A percentile compares a stretch with the other conserved stretches of the same genome.
These are phyloP conservation scores for Fusarium pseudocircinatum DNA, from an alignment of 2,329 filamentous ascomycete species.

Conservation along the genomic window DNA sequence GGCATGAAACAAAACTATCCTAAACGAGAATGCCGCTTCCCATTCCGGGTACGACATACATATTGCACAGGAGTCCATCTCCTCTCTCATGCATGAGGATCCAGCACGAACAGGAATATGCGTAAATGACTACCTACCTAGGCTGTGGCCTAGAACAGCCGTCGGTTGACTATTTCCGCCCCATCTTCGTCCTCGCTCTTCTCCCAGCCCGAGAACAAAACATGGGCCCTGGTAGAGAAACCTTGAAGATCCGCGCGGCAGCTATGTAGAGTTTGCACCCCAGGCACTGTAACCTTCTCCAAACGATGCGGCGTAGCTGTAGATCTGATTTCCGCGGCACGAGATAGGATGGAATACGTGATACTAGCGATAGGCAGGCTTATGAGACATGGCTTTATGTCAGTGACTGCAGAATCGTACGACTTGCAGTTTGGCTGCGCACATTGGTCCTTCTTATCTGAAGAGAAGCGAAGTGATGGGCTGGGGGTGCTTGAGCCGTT, in stretches of 20 bases:
- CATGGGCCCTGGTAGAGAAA: conserved; percentile 14
- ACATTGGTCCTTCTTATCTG: conserved; percentile 13
- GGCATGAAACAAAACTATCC: conserved; percentile 27
- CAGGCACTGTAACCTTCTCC: conserved; percentile 11
- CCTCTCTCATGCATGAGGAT: conserved; percentile 4
- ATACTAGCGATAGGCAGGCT: not conserved
- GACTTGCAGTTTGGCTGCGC: conserved; percentile 10
- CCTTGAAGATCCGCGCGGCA: conserved; percentile 24
- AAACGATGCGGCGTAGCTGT: conserved; percentile 17
- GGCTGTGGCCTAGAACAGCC: not conserved
- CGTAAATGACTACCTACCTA: not conserved
- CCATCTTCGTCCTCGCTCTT: not conserved
- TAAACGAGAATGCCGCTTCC: conserved; percentile 8
- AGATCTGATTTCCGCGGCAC: conserved; percentile 11
- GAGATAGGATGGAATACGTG: conserved; percentile 7
- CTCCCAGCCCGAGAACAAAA: conserved; percentile 1
- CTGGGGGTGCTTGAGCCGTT: conserved; percentile 4
- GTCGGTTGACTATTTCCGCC: conserved; percentile 10
- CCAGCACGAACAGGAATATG: not conserved
- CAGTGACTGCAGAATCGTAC: conserved; percentile 34
- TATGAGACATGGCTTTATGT: conserved; percentile 31
- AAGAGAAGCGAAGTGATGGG: conserved; percentile 1
- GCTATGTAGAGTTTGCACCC: conserved; percentile 9
- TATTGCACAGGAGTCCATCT: not conserved
- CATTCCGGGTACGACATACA: not conserved